These are phyloP conservation scores for Circinella minor DNA, from an alignment of 371 early-diverging fungal genomes.

Conservation along the genomic window DNA sequence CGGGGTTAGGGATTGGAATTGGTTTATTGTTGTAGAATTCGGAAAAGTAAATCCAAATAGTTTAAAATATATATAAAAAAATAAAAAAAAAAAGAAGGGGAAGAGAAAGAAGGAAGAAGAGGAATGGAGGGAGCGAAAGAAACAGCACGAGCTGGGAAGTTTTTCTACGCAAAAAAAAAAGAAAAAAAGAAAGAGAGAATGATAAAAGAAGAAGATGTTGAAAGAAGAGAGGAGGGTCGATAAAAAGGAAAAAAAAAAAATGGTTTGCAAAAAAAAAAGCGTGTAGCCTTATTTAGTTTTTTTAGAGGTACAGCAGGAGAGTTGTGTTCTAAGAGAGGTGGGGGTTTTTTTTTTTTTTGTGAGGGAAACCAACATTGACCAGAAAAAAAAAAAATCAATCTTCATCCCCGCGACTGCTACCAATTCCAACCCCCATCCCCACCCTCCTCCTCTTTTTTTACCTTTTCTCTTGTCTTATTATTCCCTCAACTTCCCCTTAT, in stretches of 20 bases:
- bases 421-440: background rate
- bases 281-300: slow-evolving; percentile 6
- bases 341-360: too few species aligned
- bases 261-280: background rate
- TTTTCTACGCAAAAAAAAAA: slow-evolving; percentile 5
- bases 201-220: background rate
- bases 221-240: background rate
- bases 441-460: too few species aligned
- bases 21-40: background rate
- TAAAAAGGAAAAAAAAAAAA: background rate
- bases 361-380: background rate
- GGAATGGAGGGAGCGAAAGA: slow-evolving; percentile 4
- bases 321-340: background rate
- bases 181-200: background rate
- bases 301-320: background rate
- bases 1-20: slow-evolving; percentile 15
- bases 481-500: background rate
- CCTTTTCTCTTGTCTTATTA: too few species aligned
- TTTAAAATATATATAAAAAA: too few species aligned
- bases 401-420: slow-evolving; percentile 6
- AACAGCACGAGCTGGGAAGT: slow-evolving; percentile 8
- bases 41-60: slow-evolving; percentile 10
- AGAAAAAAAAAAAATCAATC: background rate
- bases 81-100: background rate
- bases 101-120: slow-evolving; percentile 17